These are phyloP conservation scores for Schizophyllum commune DNA, from an alignment of 1,284 basidiomycete species.

Conservation along the genomic window DNA sequence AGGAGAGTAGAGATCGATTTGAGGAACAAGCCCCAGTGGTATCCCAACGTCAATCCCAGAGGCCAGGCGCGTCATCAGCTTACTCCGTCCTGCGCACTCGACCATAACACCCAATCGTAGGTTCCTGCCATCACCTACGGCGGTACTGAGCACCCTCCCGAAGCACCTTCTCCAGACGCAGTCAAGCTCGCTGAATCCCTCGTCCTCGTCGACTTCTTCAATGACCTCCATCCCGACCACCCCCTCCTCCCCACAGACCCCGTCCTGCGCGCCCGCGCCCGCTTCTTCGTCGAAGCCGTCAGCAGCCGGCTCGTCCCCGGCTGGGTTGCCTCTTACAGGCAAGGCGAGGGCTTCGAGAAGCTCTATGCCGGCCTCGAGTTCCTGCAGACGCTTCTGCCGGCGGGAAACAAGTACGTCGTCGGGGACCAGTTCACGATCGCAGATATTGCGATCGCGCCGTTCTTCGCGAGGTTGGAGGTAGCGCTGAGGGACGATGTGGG, in stretches of 20 bases:
- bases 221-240: slow-evolving; percentile 41
- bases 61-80: slow-evolving; percentile 37
- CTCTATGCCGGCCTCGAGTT: slow-evolving; percentile 32
- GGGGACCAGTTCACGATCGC: slow-evolving; percentile 45
- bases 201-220: slow-evolving; percentile 55
- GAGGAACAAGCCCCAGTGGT: slow-evolving; percentile 59
- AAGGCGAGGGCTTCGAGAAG: slow-evolving; percentile 33
- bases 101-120: background rate
- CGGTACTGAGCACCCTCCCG: slow-evolving; percentile 40
- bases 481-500: slow-evolving; percentile 38
- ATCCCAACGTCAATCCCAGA: slow-evolving; percentile 53
- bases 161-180: slow-evolving; percentile 48
- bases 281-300: slow-evolving; percentile 52
- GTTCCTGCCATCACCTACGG: slow-evolving; percentile 36
- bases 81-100: background rate
- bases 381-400: slow-evolving; percentile 32
- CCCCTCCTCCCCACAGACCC: slow-evolving; percentile 46
- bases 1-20: slow-evolving; percentile 48
- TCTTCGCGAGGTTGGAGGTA: slow-evolving; percentile 35
- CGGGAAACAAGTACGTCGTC: slow-evolving; percentile 26
- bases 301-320: slow-evolving; percentile 34
- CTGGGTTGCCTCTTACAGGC: slow-evolving; percentile 25
- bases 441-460: slow-evolving; percentile 45
- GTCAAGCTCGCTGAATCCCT: slow-evolving; percentile 54
- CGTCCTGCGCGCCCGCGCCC: slow-evolving; percentile 43